Percentiles rank a stretch among this genome's conserved stretches.
These are phyloP conservation scores for Phylloporus arenicola DNA, from an alignment of 768 basidiomycete genomes.

Conservation along the genomic window DNA sequence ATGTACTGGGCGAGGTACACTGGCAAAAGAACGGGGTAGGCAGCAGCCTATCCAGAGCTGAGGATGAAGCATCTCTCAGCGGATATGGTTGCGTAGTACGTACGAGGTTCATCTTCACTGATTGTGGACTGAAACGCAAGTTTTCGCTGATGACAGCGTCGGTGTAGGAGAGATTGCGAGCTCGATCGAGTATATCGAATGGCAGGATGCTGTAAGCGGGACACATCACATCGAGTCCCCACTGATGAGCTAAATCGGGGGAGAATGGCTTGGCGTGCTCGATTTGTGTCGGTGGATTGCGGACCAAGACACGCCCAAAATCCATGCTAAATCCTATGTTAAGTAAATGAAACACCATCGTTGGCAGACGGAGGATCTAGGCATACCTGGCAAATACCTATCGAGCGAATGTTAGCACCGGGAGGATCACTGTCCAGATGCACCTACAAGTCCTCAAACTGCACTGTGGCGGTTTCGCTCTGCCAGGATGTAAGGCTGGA, in stretches of 20 bases:
- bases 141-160: constrained; percentile 35
- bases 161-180: constrained; percentile 30
- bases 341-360: background rate
- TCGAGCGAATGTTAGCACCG: constrained; percentile 9
- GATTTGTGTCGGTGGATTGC: constrained; percentile 21
- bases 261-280: constrained; percentile 43
- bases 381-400: constrained; percentile 30
- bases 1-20: constrained; percentile 55
- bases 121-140: constrained; percentile 39
- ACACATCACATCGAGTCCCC: constrained; percentile 47
- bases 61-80: constrained; percentile 1
- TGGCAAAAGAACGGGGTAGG: constrained; percentile 61
- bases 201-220: constrained; percentile 55
- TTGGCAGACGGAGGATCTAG: background rate
- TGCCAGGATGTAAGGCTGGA: constrained; percentile 19
- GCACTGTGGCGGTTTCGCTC: constrained; percentile 28
- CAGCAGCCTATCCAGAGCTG: constrained; percentile 41
- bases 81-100: constrained; percentile 17
- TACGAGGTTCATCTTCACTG: constrained; percentile 44
- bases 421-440: background rate
- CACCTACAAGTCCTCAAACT: constrained; percentile 46
- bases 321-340: constrained; percentile 19
- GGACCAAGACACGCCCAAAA: constrained; percentile 41
- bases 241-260: constrained; percentile 41
- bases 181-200: constrained; percentile 40